Evolutionary conservation across 148 eudicot genomes (phyloP).

Genomic region (Hydrangea macrophylla): DNA sequence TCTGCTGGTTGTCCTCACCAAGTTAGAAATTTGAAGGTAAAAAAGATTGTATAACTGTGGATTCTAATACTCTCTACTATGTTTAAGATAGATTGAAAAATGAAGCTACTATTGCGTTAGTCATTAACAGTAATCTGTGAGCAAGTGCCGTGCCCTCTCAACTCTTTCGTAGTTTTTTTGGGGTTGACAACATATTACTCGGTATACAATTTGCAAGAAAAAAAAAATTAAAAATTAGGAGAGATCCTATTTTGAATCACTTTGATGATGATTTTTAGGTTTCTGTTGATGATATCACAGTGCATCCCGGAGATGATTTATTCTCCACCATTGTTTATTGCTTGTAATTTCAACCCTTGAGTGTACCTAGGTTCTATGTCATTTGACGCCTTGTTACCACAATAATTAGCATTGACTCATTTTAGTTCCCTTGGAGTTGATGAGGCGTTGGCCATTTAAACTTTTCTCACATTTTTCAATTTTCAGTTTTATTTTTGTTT

Average conservation of each 20-base stretch:
- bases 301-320: background rate
- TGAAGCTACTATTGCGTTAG: background rate
- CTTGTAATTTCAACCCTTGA: background rate
- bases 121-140: background rate
- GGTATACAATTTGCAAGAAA: background rate
- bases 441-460: too few relatives aligned
- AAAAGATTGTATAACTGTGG: background rate
- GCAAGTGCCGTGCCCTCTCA: too few relatives aligned
- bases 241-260: background rate
- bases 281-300: background rate
- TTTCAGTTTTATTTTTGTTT: too few relatives aligned
- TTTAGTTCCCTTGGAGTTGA: background rate
- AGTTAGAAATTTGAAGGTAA: conserved; percentile 64
- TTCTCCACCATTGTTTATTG: background rate
- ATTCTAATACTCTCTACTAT: background rate
- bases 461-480: too few relatives aligned
- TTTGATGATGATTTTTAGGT: background rate
- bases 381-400: background rate
- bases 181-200: background rate
- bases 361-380: background rate
- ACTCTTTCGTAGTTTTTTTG: background rate
- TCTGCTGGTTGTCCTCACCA: conserved; percentile 67
- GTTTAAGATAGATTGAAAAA: background rate
- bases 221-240: too few relatives aligned
- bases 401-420: background rate